Evolutionary conservation across 345 rosid genomes (phyloP).

Genomic region (Erodium maritimum): DNA sequence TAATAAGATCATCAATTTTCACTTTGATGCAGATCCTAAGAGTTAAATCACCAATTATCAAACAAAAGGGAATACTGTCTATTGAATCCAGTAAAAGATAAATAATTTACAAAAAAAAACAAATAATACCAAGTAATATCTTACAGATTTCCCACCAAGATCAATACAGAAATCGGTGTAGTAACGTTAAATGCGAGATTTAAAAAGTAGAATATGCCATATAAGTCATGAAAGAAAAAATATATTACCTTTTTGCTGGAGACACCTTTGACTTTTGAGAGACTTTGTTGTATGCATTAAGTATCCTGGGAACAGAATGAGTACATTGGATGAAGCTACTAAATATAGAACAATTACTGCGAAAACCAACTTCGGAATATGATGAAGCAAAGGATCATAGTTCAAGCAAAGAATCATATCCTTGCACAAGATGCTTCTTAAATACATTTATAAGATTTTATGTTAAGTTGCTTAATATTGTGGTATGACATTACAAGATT

Average conservation of each 20-base stretch:
- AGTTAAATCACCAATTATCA: not conserved
- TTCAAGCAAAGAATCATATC: not conserved
- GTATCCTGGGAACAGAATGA: slow-evolving; percentile 41
- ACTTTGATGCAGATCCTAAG: not conserved
- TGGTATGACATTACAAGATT: not conserved
- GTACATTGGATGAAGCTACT: slow-evolving; percentile 1
- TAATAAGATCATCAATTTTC: not conserved
- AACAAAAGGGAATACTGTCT: not conserved
- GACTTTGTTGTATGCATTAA: slow-evolving; percentile 74
- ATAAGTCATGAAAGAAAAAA: not conserved
- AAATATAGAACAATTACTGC: not conserved
- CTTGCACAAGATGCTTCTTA: not conserved
- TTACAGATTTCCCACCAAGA: not conserved
- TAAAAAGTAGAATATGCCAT: not conserved
- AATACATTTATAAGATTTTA: not conserved
- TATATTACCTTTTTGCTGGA: slow-evolving; percentile 51
- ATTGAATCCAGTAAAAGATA: not conserved
- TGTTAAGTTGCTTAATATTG: not conserved
- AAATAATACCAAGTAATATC: not conserved
- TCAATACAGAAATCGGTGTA: not conserved
- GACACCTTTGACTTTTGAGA: slow-evolving; percentile 63
- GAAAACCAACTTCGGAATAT: not conserved
- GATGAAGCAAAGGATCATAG: not conserved
- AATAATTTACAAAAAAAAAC: not conserved
- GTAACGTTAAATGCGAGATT: too few species aligned